Evolutionary conservation across 768 basidiomycete species (phyloP), one percentile per base, ranked within the genome.

Genomic region (Suillus subalutaceus): DNA sequence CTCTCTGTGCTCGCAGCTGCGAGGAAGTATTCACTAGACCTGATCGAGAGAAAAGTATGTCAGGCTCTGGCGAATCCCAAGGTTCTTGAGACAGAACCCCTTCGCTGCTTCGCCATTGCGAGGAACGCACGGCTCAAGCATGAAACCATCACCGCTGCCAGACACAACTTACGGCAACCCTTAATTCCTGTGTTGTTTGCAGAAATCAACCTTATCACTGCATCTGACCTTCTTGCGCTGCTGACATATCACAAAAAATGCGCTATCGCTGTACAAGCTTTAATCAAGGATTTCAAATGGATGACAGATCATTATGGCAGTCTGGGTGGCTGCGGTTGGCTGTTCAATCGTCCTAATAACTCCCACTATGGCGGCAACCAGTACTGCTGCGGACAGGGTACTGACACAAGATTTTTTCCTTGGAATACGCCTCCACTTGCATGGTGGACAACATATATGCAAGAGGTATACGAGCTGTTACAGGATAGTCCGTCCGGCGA

Each of bases 61-160:
- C 62, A 71, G 13, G 65, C 66, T 30, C 68, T 76, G 20, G 46
- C 60, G 32, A 46, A 63, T 60, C 67, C 70, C n/a, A 59, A 63
- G 35, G 38, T 63, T 32, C n/a, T 68, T 18, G 64, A 69, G 4
- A 52, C 61, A 52, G 69, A 70, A 16, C 68, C 77, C 10, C 23
- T 78, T 35, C 70, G 72, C 8, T 65, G 69, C 9, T 78, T 72
- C 41, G 75, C 77, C 30, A 70, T 78, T 7, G 73, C 74, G 15
- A 64, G 72, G 52, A 69, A 69, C 4, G 74, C 73, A 52, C 53
- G 68, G 18, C 64, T 74, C n/a, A 61, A 69, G 30, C 63, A 67
- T 16, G 68, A 74, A 63, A 72, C 72, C 4, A 64, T 66, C 38
- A 65, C 66, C n/a, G 77, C 77, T 40, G 73, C 75, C 9, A 66